Base-by-base conservation (phyloP, 768 basidiomycete species). In the Leucocoprinus sp. region DNA sequence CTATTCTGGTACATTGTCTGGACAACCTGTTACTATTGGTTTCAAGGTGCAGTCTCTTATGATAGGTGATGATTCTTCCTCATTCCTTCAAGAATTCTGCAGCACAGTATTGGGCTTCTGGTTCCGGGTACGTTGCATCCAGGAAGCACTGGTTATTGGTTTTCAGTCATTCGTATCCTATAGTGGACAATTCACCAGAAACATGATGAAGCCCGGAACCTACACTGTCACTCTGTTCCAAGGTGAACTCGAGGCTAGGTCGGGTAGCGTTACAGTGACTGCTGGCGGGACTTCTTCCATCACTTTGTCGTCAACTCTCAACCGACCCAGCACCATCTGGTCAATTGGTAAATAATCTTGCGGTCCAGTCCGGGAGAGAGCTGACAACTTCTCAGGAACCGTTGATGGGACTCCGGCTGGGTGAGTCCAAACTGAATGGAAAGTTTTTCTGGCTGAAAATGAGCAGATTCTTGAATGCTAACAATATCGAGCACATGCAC, bases 401-500 rank as follows among this genome's bases (percentile, higher is more conserved):
- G 67, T 67, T 8, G 73, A 72, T 51, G 71, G 71, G 26, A 69
- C 67, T 11, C 71, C 71, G 5, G 52, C 60, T 23, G 73, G 69
- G 66, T 68, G 22, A 43, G 55, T 11, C 18, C 27, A 2, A 34
- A 11, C 31, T 31, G 6, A 27, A 9, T 18, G 8, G 1, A 15
- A 5, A 39, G 14, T 11, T 29, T 28, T 26, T 8, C 23, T 27
- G 9, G 28, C 27, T 4, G 8, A 5, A 9, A 7, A 22, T 6
- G 3, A 26, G 28, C 29, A 66, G 66, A 17, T 69, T 75, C 59
- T 61, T 70, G 26, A 73, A 75, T 49, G 71, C 71, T 3, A 69
- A 74, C 52, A 72, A 68, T 48, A 73, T 74, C 18, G 57, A 74
- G 53, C 68, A 60, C 12, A 70, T 74, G 68, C 71, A 72, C 48